These are phyloP conservation scores for Phanerochaete carnosa DNA, from an alignment of 768 basidiomycete species.

Conservation along the genomic window DNA sequence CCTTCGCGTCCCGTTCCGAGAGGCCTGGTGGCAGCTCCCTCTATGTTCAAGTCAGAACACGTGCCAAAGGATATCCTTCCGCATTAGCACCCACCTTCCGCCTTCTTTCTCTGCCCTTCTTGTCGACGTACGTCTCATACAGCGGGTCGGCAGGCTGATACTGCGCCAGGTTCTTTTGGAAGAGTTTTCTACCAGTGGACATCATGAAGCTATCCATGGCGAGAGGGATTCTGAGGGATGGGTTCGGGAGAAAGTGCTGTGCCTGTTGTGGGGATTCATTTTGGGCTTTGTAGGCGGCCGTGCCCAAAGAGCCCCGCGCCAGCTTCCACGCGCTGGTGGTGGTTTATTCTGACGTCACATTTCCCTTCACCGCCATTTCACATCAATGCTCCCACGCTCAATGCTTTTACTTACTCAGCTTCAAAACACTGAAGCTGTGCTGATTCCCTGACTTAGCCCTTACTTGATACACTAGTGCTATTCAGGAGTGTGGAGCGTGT, in stretches of 20 bases:
- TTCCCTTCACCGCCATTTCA: not conserved
- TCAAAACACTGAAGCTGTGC: not conserved
- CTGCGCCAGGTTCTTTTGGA: conserved; percentile 58
- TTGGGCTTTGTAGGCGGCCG: conserved; percentile 1
- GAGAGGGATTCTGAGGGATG: not conserved
- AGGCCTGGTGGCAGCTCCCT: conserved; percentile 73
- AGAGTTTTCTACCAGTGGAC: conserved; percentile 56
- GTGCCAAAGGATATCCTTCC: not conserved
- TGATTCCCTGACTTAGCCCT: not conserved
- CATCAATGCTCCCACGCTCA: not conserved
- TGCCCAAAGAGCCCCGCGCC: not conserved
- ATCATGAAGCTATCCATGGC: conserved; percentile 14
- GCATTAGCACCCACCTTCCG: conserved; percentile 44
- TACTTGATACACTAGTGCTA: not conserved
- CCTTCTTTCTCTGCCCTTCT: conserved; percentile 51
- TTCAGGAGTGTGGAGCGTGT: not conserved
- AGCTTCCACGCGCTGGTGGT: not conserved
- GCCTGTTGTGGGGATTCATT: not conserved
- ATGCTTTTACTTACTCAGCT: not conserved
- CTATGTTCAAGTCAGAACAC: conserved; percentile 31
- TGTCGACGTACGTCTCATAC: conserved; percentile 62
- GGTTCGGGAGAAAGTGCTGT: not conserved
- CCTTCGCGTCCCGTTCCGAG: conserved; percentile 67
- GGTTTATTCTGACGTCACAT: conserved; percentile 3
- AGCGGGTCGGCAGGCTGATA: conserved; percentile 73